Conservation (phyloP, 257 asterid genomes). For the Cordia subcordata region DNA sequence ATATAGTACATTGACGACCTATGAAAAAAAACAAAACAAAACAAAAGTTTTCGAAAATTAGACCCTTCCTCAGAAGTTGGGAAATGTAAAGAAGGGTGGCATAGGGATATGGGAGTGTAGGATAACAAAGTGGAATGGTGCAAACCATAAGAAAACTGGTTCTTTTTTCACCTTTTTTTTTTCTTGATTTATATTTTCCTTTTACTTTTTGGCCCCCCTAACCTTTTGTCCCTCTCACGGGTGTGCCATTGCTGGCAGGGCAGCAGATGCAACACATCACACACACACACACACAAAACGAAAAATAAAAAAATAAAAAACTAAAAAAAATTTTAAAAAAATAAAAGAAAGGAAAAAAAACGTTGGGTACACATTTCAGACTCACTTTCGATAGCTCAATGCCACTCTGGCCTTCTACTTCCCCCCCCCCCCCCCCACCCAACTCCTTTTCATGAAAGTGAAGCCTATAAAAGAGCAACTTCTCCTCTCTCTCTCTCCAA, state of each 20-base stretch:
- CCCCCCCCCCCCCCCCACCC: constrained; percentile 34
- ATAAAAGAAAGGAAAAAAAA: constrained; percentile 21
- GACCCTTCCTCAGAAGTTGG: constrained; percentile 24
- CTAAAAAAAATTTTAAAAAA: too few species aligned
- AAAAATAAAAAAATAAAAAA: too few species aligned
- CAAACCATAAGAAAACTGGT: constrained; percentile 21
- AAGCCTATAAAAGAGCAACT: constrained; percentile 24
- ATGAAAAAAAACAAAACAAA: constrained; percentile 12
- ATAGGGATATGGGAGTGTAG: constrained; percentile 26
- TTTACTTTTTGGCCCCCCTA: constrained; percentile 46
- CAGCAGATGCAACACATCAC: constrained; percentile 25
- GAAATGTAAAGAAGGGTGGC: constrained; percentile 15
- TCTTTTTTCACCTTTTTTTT: constrained; percentile 19
- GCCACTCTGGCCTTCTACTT: constrained; percentile 33
- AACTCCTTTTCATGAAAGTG: constrained; percentile 56
- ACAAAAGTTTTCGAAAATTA: constrained; percentile 6
- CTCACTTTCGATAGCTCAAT: constrained; percentile 28
- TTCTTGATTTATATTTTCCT: constrained; percentile 16
- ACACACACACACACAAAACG: constrained; percentile 27
- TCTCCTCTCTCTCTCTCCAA: constrained; percentile 9
- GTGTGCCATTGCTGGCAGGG: constrained; percentile 62
- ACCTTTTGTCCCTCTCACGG: constrained; percentile 61
- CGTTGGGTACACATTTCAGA: constrained; percentile 8
- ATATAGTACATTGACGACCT: constrained; percentile 9
- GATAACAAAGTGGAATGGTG: constrained; percentile 23